These are phyloP conservation scores for Dothideomycetidae sp. DNA, from an alignment of 2,329 filamentous ascomycete species.

Conservation along the genomic window DNA sequence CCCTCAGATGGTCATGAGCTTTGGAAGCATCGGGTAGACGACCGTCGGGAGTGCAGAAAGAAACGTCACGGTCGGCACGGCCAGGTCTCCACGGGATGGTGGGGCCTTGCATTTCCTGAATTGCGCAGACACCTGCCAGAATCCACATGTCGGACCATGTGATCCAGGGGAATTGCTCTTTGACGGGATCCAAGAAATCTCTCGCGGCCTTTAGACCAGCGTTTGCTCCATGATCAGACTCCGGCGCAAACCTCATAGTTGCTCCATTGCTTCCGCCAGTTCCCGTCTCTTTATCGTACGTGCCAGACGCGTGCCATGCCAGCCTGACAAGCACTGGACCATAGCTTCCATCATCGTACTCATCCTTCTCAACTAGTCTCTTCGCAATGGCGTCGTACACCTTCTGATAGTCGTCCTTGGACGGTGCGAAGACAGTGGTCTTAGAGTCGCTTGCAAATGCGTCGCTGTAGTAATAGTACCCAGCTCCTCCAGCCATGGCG, in stretches of 20 bases:
- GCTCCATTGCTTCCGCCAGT: conserved; percentile 93
- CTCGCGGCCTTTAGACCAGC: conserved; percentile 75
- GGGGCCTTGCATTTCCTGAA: conserved; percentile 93
- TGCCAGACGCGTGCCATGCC: conserved; percentile 89
- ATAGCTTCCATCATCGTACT: conserved; percentile 95
- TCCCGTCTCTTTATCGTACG: conserved; percentile 72
- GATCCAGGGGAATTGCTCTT: conserved; percentile 87
- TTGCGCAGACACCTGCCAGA: conserved; percentile 64
- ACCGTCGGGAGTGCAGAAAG: conserved; percentile 85
- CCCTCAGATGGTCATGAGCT: conserved; percentile 66
- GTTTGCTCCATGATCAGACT: conserved; percentile 84
- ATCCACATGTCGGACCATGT: conserved; percentile 96
- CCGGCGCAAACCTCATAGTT: conserved; percentile 89
- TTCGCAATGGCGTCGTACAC: conserved; percentile 80
- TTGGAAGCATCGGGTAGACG: conserved; percentile 73
- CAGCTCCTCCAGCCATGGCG: conserved; percentile 49
- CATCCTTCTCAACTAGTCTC: conserved; percentile 71
- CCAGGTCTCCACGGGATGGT: conserved; percentile 78
- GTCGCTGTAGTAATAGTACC: conserved; percentile 49
- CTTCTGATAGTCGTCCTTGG: conserved; percentile 81
- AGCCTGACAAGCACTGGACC: conserved; percentile 81
- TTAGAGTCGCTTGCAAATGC: conserved; percentile 15
- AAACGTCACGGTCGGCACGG: conserved; percentile 61
- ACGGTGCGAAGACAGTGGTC: conserved; percentile 49
- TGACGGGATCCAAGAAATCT: conserved; percentile 85